Conservation (phyloP, 108 stramenopile genomes). For the Cyclotella choctawhatcheeana region DNA sequence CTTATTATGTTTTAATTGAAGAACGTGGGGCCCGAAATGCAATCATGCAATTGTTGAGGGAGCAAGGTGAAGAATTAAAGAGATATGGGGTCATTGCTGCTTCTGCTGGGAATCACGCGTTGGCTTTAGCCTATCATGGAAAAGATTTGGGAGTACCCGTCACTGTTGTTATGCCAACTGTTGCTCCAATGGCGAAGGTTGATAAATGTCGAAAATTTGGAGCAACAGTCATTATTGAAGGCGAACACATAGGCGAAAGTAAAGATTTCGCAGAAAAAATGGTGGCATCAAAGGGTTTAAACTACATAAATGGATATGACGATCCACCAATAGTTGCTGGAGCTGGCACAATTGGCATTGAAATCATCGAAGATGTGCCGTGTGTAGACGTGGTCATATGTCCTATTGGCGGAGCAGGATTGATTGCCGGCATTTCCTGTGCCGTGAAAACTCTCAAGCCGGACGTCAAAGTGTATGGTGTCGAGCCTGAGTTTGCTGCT, state of each 20-base stretch:
- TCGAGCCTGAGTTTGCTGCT: constrained; percentile 92
- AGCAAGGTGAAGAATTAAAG: constrained; percentile 49
- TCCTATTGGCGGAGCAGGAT: constrained; percentile 95
- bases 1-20: no score
- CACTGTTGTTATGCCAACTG: constrained; percentile 95
- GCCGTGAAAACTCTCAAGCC: constrained; percentile 95
- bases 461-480: constrained; percentile 83
- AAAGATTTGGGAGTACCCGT: constrained; percentile 91
- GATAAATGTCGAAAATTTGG: constrained; percentile 96
- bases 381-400: constrained; percentile 92
- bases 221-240: constrained; percentile 90
- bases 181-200: constrained; percentile 95
- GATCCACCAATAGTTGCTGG: constrained; percentile 97
- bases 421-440: constrained; percentile 94
- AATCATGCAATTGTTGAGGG: constrained; percentile 67
- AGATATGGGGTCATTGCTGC: constrained; percentile 92
- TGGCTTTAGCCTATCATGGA: constrained; percentile 96
- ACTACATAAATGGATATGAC: constrained; percentile 97
- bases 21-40: constrained; percentile 97
- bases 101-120: constrained; percentile 91
- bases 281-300: constrained; percentile 59
- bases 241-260: constrained; percentile 93
- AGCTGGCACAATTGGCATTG: constrained; percentile 97
- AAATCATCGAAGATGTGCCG: constrained; percentile 95
- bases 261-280: constrained; percentile 83